Evolutionary conservation across 2,329 filamentous ascomycete species (phyloP).

Genomic region (Aspergillus awamori): DNA sequence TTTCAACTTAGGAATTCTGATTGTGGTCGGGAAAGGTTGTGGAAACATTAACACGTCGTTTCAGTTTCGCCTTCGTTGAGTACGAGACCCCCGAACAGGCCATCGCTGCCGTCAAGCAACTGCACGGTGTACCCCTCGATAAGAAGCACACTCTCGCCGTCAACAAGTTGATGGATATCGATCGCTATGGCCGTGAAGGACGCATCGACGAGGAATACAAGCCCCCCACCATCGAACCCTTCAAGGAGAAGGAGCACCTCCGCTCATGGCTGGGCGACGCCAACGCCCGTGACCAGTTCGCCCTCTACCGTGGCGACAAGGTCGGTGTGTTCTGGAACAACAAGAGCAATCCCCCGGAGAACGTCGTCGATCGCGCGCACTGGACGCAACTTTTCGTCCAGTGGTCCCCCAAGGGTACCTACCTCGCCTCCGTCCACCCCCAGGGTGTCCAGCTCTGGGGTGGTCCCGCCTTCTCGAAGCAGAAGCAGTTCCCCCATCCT

Average conservation of each 20-base stretch:
- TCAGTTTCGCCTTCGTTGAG: constrained; percentile 94
- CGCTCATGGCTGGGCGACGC: constrained; percentile 90
- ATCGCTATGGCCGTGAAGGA: constrained; percentile 92
- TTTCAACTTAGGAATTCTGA: constrained; percentile 20
- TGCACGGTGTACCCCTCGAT: constrained; percentile 85
- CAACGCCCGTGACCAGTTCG: constrained; percentile 91
- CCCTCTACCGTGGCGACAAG: constrained; percentile 87
- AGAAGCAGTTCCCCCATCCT: constrained; percentile 91
- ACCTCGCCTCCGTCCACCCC: constrained; percentile 88
- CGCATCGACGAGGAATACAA: constrained; percentile 89
- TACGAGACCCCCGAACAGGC: constrained; percentile 91
- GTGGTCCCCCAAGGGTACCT: constrained; percentile 96
- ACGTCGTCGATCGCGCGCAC: constrained; percentile 85
- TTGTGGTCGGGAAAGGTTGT: constrained; percentile 4
- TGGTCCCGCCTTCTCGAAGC: constrained; percentile 82
- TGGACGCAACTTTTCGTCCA: constrained; percentile 99
- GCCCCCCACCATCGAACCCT: constrained; percentile 78
- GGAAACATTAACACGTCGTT: constrained; percentile 21
- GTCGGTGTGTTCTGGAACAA: constrained; percentile 99
- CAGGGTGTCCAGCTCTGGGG: constrained; percentile 98
- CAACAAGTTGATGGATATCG: constrained; percentile 98
- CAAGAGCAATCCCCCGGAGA: constrained; percentile 86
- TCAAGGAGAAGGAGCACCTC: constrained; percentile 90
- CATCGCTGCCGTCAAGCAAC: constrained; percentile 81
- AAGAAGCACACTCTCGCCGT: constrained; percentile 95